A percentile compares a stretch with the other conserved stretches of the same genome.
phyloP scores from a whole-genome alignment of 1,139 yeast species.

The Yamadazyma mexicana region DNA sequence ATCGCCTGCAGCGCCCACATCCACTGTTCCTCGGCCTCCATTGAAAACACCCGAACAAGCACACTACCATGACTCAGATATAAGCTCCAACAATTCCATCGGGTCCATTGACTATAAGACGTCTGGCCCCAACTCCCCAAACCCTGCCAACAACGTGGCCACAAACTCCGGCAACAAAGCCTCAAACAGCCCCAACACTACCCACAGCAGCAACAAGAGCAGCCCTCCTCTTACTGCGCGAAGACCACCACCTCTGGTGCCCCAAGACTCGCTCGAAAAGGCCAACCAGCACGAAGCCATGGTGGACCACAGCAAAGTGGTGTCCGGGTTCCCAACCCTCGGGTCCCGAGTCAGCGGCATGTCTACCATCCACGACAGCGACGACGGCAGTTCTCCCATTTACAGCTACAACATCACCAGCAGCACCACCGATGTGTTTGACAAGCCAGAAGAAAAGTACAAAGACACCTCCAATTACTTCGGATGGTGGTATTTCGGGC shows the following conservation, averaged over 20 bases:
- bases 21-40: conserved; percentile 1
- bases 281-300: conserved; percentile 14
- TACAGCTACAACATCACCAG: conserved; percentile 4
- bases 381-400: conserved; percentile 11
- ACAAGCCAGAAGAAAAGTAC: background rate
- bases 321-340: conserved; percentile 9
- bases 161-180: background rate
- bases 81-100: conserved; percentile 12
- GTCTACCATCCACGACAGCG: conserved; percentile 8
- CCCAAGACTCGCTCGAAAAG: conserved; percentile 12
- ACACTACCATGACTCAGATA: conserved; percentile 19
- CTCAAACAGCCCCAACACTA: conserved; percentile 1
- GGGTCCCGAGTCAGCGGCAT: conserved; percentile 4
- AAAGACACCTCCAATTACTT: conserved; percentile 10
- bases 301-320: conserved; percentile 8
- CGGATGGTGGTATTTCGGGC: conserved; percentile 20
- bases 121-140: background rate
- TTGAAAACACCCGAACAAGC: conserved; percentile 12
- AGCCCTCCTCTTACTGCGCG: conserved; percentile 5
- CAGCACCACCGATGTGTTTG: conserved; percentile 3
- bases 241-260: conserved; percentile 18
- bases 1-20: too few relatives aligned
- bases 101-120: conserved; percentile 6
- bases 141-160: background rate
- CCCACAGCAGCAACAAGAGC: background rate